These are phyloP conservation scores for Termitomyces sp. DNA, from an alignment of 768 basidiomycete species.

Conservation along the genomic window DNA sequence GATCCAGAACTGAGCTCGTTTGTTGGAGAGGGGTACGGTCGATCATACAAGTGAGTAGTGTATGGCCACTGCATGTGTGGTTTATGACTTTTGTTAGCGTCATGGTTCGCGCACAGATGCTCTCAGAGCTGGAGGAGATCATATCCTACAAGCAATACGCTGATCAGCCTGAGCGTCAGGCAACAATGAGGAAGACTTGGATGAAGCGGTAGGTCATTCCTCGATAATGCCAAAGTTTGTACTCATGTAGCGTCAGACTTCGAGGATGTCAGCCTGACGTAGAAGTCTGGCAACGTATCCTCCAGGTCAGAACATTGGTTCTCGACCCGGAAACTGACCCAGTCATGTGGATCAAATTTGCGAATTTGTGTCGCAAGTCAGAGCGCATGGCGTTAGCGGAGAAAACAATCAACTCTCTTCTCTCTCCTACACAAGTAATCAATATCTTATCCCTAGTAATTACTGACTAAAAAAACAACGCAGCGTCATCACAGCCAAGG, in stretches of 20 bases:
- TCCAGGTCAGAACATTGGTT: constrained; percentile 93
- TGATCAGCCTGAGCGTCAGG: constrained; percentile 91
- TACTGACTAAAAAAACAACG: constrained; percentile 14
- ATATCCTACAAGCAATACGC: constrained; percentile 92
- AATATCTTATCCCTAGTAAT: background rate
- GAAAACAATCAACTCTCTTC: constrained; percentile 90
- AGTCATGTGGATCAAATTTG: constrained; percentile 98
- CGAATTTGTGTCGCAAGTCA: constrained; percentile 93
- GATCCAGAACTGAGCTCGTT: constrained; percentile 89
- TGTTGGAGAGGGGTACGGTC: constrained; percentile 94
- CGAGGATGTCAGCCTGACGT: constrained; percentile 98
- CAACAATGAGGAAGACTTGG: constrained; percentile 91
- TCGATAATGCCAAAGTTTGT: background rate
- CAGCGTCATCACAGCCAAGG: constrained; percentile 44
- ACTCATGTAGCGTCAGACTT: constrained; percentile 41
- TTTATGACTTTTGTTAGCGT: constrained; percentile 44
- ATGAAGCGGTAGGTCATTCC: constrained; percentile 73
- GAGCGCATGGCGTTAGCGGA: constrained; percentile 94
- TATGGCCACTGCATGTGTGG: background rate
- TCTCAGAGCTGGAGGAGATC: constrained; percentile 97
- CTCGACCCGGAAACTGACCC: constrained; percentile 91
- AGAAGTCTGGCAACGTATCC: constrained; percentile 97
- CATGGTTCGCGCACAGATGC: constrained; percentile 97
- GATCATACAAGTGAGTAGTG: constrained; percentile 82
- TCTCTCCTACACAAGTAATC: constrained; percentile 67